Evolutionary conservation across 768 basidiomycete species (phyloP), one percentile per base, ranked within the genome.

Genomic region (Psilocybe cubensis): DNA sequence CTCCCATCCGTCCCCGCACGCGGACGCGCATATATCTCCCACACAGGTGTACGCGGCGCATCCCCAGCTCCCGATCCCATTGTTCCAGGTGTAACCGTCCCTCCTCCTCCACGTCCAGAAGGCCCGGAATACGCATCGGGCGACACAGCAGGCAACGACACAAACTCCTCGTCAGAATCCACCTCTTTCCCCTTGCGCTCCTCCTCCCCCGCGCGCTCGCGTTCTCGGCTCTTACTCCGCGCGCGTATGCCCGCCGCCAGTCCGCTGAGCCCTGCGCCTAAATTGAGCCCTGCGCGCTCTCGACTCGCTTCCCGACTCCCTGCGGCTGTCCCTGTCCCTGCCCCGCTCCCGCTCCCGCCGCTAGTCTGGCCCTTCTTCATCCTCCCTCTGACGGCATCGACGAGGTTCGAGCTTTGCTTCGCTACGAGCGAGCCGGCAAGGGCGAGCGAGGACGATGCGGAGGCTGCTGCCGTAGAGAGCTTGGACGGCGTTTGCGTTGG

Each of bases 111-210:
- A 24, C n/a, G 4, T 33, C 51, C 8, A 4, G 7, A 11, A 14
- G 12, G n/a, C 35, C 35, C 35, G n/a, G 14, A 6, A n/a, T 4
- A 11, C 12, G 35, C 35, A 17, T 38, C 35, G 4, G 50, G 51
- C 10, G 51, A 55, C 12, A 58, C 59, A 0, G 46, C 48, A 23
- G 59, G 59, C 20, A 62, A 21, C n/a, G 64, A 65, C 18, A 51
- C 59, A 24, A 65, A 65, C 48, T 65, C 64, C 41, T 65, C 64
- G 31, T 65, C 64, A 42, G 60, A 62, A 28, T 58, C 63, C 21
- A 54, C 59, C 20, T 28, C 53, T 8, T 58, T 48, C 14, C 38
- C 57, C 20, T n/a, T n/a, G n/a, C n/a, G n/a, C n/a, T 41, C 55
- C 2, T 33, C 25, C n/a, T 5, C 51, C 24, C n/a, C 49, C 9